Conservation (phyloP, 176 grass and related monocot species). For the Coix lacrymajobi region DNA sequence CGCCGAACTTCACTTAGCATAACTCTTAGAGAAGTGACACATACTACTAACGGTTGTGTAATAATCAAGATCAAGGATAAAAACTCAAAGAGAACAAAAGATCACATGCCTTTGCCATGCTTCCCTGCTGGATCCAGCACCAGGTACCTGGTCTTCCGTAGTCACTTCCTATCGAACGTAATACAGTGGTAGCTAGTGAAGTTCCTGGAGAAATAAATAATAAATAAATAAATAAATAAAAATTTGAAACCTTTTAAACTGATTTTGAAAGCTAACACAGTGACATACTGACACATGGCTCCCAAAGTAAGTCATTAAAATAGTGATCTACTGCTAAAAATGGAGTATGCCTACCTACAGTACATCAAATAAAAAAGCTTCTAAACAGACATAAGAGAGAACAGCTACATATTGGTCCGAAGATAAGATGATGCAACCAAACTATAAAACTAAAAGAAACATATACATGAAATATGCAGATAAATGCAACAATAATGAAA, state of each 20-base stretch:
- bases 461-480: neutral
- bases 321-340: neutral
- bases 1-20: neutral
- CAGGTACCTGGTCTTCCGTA: slow-evolving; percentile 70
- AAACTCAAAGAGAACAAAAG: neutral
- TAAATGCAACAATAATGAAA: neutral
- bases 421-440: no score
- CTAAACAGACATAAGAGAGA: neutral
- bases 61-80: neutral
- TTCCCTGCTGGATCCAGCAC: slow-evolving; percentile 89
- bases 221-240: neutral
- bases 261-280: neutral
- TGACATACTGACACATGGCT: neutral
- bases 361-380: neutral
- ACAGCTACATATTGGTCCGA: neutral
- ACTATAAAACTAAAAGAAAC: neutral
- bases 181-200: slow-evolving; percentile 73
- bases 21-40: no score
- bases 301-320: neutral
- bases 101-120: slow-evolving; percentile 58
- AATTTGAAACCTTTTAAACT: slow-evolving; percentile 3
- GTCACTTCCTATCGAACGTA: slow-evolving; percentile 81
- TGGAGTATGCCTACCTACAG: neutral
- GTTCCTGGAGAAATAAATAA: slow-evolving; percentile 41
- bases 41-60: neutral